These are phyloP conservation scores for Metschnikowia lachancei DNA, from an alignment of 805 yeast genomes.

Conservation along the genomic window DNA sequence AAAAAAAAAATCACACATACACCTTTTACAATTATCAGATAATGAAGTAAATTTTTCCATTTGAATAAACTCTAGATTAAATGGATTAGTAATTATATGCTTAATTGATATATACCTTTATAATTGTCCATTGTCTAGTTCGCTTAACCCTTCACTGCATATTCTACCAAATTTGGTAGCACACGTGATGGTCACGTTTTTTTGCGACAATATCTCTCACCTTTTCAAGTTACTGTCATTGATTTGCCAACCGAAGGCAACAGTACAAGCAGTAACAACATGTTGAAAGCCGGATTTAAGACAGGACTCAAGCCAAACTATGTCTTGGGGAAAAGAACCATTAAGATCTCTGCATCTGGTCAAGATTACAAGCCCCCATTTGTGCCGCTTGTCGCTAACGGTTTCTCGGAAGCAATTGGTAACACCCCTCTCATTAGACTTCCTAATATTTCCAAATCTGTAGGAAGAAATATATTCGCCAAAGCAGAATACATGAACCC, in stretches of 20 bases:
- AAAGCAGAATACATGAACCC: constrained; percentile 94
- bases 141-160: not conserved
- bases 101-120: not conserved
- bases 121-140: not conserved
- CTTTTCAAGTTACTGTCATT: too few relatives aligned
- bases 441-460: constrained; percentile 51
- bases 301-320: not conserved
- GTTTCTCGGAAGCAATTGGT: constrained; percentile 85
- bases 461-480: constrained; percentile 76
- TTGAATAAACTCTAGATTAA: too few relatives aligned
- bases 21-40: too few relatives aligned
- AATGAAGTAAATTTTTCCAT: too few relatives aligned
- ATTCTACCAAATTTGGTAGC: not conserved
- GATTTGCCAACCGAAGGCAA: not conserved
- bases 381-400: constrained; percentile 66
- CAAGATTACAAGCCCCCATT: constrained; percentile 41
- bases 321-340: constrained; percentile 1
- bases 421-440: constrained; percentile 80
- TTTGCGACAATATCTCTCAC: not conserved
- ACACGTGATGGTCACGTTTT: constrained; percentile 2
- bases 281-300: constrained; percentile 1
- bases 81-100: not conserved
- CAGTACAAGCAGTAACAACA: not conserved
- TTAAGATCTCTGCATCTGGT: constrained; percentile 14
- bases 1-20: too few relatives aligned